Percentiles rank a stretch among this genome's conserved stretches.
Evolutionary conservation across 106 monocot genomes (phyloP).

Genomic region (Platanthera zijinensis): DNA sequence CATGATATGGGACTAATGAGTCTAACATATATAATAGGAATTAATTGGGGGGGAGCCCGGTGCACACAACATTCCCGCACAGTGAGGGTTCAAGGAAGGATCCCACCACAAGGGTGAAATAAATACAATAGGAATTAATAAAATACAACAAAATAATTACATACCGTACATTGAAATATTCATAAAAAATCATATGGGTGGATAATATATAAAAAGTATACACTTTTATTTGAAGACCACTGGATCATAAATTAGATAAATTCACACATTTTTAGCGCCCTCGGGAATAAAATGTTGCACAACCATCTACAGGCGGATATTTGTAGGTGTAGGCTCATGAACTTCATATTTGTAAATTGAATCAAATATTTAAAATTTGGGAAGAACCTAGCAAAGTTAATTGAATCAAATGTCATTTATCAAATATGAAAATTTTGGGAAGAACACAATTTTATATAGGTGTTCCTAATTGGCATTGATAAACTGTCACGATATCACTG

Average conservation of each 20-base stretch:
- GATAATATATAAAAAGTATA: background rate
- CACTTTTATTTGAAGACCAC: background rate
- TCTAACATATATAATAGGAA: too few species aligned
- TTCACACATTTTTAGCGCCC: background rate
- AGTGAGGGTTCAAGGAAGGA: too few species aligned
- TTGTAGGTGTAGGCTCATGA: background rate
- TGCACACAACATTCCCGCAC: too few species aligned
- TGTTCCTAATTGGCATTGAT: background rate
- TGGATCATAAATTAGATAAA: too few species aligned
- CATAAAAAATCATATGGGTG: background rate
- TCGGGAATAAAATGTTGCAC: background rate
- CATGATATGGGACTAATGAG: too few species aligned
- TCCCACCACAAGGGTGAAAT: too few species aligned
- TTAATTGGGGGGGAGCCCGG: too few species aligned
- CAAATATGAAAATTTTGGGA: too few species aligned
- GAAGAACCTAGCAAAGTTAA: too few species aligned
- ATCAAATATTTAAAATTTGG: too few species aligned
- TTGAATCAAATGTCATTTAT: too few species aligned
- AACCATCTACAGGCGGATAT: background rate
- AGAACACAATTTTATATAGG: background rate
- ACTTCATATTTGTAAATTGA: too few species aligned
- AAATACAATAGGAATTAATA: background rate
- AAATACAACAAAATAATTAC: background rate
- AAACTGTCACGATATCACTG: background rate
- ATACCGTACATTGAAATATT: background rate